Evolutionary conservation across 306 rosid genomes (phyloP), one percentile per base, ranked within the genome.

Genomic region (Quercus alba): DNA sequence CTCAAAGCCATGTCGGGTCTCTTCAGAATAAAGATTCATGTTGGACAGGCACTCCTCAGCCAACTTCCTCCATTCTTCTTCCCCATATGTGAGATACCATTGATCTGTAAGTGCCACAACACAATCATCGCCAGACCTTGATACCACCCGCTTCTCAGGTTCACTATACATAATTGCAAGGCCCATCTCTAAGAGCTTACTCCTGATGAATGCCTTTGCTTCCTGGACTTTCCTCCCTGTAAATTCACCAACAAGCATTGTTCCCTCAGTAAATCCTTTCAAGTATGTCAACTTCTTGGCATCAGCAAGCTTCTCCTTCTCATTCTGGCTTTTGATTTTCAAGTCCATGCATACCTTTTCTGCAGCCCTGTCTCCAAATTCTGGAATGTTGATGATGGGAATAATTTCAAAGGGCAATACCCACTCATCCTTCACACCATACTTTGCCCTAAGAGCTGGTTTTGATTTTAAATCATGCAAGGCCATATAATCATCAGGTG

Each of bases 401-500:
- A 94, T 85, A 63, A 90, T 82, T 79, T 94, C 97, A 82, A 87
- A 90, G 17, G 99, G 97, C 81, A 94, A 38, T 5, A 94, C 83
- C 97, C 97, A 92, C 57, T 94, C 99, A 89, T 94, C 97, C 85
- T 87, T 87, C 73, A 94, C 88, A 21, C 97, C 94, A 56, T 75
- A 91, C 87, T 94, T 94, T 5, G 82, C 94, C 84, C 97, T 87
- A 41, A 92, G 56, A 7, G 93, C 93, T 21, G 91, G 91, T 83
- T 94, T 94, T 21, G 87, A 51, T 85, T 90, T 94, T 81, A 94
- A 86, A 84, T 91, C 99, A 21, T 87, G 94, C 93, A 94, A 81
- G 3, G 97, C 95, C 95, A 93, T 94, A 80, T 90, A 94, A 77
- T 94, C 99, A 85, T 94, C 99, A 3, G 99, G 99, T 70, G 99